Base-by-base conservation (phyloP, 768 basidiomycete species). In the Pleurotus cornucopiae region DNA sequence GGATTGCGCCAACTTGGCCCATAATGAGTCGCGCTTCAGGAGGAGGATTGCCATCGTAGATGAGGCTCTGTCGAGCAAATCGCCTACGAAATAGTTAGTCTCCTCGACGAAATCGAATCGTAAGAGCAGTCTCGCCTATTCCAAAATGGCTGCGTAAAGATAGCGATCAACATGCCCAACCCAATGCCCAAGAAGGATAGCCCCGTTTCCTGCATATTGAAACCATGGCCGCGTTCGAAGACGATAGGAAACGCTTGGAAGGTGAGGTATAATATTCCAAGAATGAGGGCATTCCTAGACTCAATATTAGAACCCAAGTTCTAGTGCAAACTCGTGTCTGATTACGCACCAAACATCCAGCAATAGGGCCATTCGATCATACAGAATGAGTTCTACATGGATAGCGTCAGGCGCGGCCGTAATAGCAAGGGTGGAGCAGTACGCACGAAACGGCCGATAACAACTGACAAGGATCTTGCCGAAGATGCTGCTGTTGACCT, bases 281-380 rank as follows among this genome's bases (percentile, higher is more conserved):
- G 82, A 13, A 82, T 70, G 16, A 86, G 71, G 0, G 81, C 71
- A 0, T 81, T 85, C 73, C 88, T 86, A 61, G 75, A 78, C 7
- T 18, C 30, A 34, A 37, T 73, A 70, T 18, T 79, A 79, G 3
- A 81, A 67, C 46, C 76, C 74, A 3, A 74, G 76, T 9, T 80
- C 69, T 49, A 9, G 1, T 4, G 30, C 11, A 34, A 6, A 34
- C 1, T 34, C 9, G 30, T 74, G 55, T 2, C 75, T 34, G 7
- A 40, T 14, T 25, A 64, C 77, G 2, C 66, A 86, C 91, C 90
- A 92, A 13, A 79, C 66, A 65, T 90, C 78, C 6, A 93, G 73
- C 4, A 86, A 68, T 2, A 91, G 73, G 0, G 86, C 86, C 89
- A 92, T 93, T n/a, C 80, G 76, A 61, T 94, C 88, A 47, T 74